A percentile compares a stretch with the other conserved stretches of the same genome.
These are phyloP conservation scores for Pseudocercospora crystallina DNA, from an alignment of 2,329 filamentous ascomycete species.

Conservation along the genomic window DNA sequence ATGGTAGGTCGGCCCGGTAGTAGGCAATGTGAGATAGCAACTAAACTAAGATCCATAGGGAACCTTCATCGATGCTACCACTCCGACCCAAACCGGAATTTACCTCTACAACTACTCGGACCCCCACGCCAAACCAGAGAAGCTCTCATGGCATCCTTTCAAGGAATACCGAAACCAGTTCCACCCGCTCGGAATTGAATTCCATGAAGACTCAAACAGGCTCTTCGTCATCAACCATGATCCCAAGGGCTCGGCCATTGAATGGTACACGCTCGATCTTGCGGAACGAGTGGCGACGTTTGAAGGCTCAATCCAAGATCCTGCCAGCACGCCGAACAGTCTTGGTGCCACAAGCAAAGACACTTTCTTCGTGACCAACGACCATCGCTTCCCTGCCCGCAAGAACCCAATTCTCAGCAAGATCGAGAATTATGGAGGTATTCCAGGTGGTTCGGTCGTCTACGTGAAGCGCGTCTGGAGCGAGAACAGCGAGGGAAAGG, in stretches of 20 bases:
- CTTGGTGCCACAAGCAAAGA: slow-evolving; percentile 36
- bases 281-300: slow-evolving; percentile 29
- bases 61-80: slow-evolving; percentile 29
- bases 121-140: slow-evolving; percentile 20
- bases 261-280: slow-evolving; percentile 37
- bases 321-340: slow-evolving; percentile 39
- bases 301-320: slow-evolving; percentile 34
- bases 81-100: slow-evolving; percentile 32
- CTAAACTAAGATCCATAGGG: slow-evolving; percentile 18
- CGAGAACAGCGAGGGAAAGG: slow-evolving; percentile 13
- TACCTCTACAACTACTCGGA: slow-evolving; percentile 42
- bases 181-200: slow-evolving; percentile 45
- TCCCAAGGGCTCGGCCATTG: slow-evolving; percentile 34
- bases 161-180: slow-evolving; percentile 33
- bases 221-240: slow-evolving; percentile 45
- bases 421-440: slow-evolving; percentile 41
- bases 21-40: neutral
- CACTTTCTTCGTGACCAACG: slow-evolving; percentile 43
- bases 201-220: slow-evolving; percentile 35
- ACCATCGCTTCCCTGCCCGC: slow-evolving; percentile 40
- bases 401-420: slow-evolving; percentile 31
- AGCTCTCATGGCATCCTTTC: slow-evolving; percentile 33
- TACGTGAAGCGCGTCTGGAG: slow-evolving; percentile 30
- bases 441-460: slow-evolving; percentile 40
- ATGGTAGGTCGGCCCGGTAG: slow-evolving; percentile 36